Evolutionary conservation across 2,329 filamentous ascomycete species (phyloP), one percentile per base, ranked within the genome.

Genomic region (Fusarium napiforme): DNA sequence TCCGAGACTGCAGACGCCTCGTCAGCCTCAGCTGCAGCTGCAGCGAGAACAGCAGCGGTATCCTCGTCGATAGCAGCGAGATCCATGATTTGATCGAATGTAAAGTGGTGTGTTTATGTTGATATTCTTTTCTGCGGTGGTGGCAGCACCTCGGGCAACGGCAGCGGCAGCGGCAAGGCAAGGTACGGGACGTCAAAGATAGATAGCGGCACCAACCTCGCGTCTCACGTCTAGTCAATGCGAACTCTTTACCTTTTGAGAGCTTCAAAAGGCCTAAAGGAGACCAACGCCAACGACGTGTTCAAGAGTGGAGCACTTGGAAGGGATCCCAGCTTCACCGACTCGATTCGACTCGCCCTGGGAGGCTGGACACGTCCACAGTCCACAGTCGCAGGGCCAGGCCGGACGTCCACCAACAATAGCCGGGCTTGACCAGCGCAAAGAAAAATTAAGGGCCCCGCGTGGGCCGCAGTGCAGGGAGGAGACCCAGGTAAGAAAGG

Each of bases 1-100:
- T 77, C 74, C 42, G 71, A 66, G 50, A 67, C 52, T 46, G 75
- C 70, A 50, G 74, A 71, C 42, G 59, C 62, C n/a, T 67, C 75
- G 18, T 74, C 68, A 34, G 64, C 73, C 37, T 75, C 75, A 55
- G 68, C 76, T 56, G 74, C 76, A 65, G 73, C 73, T 45, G 75
- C 76, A 66, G 73, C 73, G 46, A 77, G 55, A 43, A 71, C 76
- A 34, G 75, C 76, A n/a, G 75, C 76, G 39, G 73, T 72, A 70
- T 78, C 76, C 66, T 78, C 76, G 71, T 78, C 76, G 50, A 78
- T 74, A 32, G 73, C 65, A 69, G 66, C 60, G 53, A 78, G 73
- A 71, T 78, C 76, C 76, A 78, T 78, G 65, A 42, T 68, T 65
- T 39, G 47, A 37, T 52, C 23, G 53, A 37, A 36, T 23, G 43